A percentile compares a stretch with the other conserved stretches of the same genome.
Evolutionary conservation across 768 basidiomycete species (phyloP).

Genomic region (Harrya chromipes): DNA sequence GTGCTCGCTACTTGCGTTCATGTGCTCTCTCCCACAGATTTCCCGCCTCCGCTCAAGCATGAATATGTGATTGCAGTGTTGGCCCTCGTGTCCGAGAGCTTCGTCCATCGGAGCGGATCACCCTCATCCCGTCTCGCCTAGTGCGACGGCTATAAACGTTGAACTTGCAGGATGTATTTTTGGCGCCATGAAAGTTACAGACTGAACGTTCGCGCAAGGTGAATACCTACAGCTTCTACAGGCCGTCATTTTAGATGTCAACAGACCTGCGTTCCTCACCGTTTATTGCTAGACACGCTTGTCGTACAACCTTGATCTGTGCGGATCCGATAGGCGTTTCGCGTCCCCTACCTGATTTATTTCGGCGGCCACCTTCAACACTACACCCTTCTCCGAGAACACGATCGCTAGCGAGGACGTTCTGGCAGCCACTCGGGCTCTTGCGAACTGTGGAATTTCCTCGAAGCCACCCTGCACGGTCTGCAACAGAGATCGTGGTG

Average conservation of each 20-base stretch:
- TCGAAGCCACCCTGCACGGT: conserved; percentile 22
- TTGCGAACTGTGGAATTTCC: conserved; percentile 18
- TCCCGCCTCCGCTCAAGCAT: conserved; percentile 73
- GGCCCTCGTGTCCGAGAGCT: conserved; percentile 40
- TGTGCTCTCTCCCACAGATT: conserved; percentile 41
- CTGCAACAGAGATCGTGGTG: conserved; percentile 14
- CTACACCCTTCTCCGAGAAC: conserved; percentile 16
- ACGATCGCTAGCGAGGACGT: conserved; percentile 18
- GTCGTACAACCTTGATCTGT: conserved; percentile 32
- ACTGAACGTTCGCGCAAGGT: conserved; percentile 24
- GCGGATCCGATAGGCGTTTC: conserved; percentile 27
- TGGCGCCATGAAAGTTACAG: conserved; percentile 3
- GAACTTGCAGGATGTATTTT: conserved; percentile 18
- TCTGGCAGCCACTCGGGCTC: conserved; percentile 12
- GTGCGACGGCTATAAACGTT: conserved; percentile 16
- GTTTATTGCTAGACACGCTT: conserved; percentile 31
- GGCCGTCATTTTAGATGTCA: conserved; percentile 11
- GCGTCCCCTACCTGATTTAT: conserved; percentile 31
- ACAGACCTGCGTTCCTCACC: conserved; percentile 34
- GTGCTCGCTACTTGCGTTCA: neutral
- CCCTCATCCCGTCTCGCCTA: conserved; percentile 22
- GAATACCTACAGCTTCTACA: conserved; percentile 25
- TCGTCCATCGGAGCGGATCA: conserved; percentile 30
- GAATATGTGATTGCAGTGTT: conserved; percentile 51
- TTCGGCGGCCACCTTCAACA: conserved; percentile 26